Evolutionary conservation across 164 flowering plant species (phyloP).

Genomic region (Vitis labrusca): DNA sequence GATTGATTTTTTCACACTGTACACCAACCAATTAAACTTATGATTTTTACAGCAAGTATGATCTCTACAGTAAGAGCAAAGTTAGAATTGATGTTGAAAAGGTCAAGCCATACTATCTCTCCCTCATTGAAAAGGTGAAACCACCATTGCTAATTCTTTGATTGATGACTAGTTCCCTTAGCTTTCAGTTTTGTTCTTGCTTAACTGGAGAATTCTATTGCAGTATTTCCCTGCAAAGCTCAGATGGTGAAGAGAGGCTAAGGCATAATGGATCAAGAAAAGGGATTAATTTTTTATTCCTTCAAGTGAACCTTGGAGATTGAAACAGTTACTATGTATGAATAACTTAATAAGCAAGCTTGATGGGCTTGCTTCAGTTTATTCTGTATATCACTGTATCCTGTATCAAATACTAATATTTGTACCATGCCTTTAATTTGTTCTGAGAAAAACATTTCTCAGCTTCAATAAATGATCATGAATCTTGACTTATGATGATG

Average conservation of each 20-base stretch:
- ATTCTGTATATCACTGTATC: no score
- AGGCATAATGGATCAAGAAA: neutral
- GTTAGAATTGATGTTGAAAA: constrained; percentile 56
- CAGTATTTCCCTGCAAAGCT: constrained; percentile 64
- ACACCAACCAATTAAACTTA: neutral
- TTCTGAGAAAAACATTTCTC: no score
- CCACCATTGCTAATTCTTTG: no score
- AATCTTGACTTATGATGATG: no score
- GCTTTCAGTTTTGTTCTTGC: neutral
- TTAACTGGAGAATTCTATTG: constrained; percentile 9
- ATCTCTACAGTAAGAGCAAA: constrained; percentile 76
- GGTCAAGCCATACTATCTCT: constrained; percentile 70
- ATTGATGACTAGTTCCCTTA: no score
- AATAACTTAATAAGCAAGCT: no score
- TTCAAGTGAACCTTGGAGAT: no score
- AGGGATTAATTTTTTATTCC: neutral
- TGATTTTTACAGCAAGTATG: constrained; percentile 52
- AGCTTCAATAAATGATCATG: no score
- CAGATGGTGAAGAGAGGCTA: constrained; percentile 36
- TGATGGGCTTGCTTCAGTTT: no score
- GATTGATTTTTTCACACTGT: neutral
- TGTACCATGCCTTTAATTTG: no score
- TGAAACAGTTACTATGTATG: no score
- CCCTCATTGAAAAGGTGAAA: constrained; percentile 63
- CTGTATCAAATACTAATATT: no score